A percentile compares a stretch with the other conserved stretches of the same genome.
Evolutionary conservation across 345 rosid species (phyloP).

Genomic region (Laguncularia racemosa): DNA sequence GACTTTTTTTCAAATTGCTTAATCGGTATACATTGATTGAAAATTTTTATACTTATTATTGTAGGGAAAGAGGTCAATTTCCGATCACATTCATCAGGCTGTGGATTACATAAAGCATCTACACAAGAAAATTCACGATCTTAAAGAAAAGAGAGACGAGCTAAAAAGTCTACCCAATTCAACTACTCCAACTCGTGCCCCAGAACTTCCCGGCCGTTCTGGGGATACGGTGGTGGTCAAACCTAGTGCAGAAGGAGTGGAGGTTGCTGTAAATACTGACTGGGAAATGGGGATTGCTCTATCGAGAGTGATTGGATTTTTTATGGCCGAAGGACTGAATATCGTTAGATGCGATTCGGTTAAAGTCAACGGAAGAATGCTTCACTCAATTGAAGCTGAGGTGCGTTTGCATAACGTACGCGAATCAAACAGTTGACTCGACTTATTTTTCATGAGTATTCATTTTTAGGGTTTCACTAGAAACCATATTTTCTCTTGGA

Average conservation of each 20-base stretch:
- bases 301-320: slow-evolving; percentile 21
- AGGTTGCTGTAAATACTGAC: slow-evolving; percentile 21
- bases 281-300: slow-evolving; percentile 17
- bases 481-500: not conserved
- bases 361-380: slow-evolving; percentile 19
- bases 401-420: slow-evolving; percentile 11
- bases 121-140: slow-evolving; percentile 19
- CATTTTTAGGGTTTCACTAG: not conserved
- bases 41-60: not conserved
- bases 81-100: slow-evolving; percentile 41
- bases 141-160: slow-evolving; percentile 28
- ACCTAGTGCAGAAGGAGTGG: slow-evolving; percentile 26
- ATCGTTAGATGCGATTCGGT: slow-evolving; percentile 28
- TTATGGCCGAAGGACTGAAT: slow-evolving; percentile 21
- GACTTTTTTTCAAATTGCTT: not conserved
- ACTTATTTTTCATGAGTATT: not conserved
- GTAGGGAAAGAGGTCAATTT: slow-evolving; percentile 41
- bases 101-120: slow-evolving; percentile 30
- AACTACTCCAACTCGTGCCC: not conserved
- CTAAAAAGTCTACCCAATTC: slow-evolving; percentile 13
- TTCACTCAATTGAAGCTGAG: slow-evolving; percentile 28
- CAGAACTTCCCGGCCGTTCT: slow-evolving; percentile 6
- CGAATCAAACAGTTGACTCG: no score
- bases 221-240: slow-evolving; percentile 16
- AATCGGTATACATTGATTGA: not conserved